phyloP scores from a whole-genome alignment of 306 rosid genomes.

The Cicer yamashitae region DNA sequence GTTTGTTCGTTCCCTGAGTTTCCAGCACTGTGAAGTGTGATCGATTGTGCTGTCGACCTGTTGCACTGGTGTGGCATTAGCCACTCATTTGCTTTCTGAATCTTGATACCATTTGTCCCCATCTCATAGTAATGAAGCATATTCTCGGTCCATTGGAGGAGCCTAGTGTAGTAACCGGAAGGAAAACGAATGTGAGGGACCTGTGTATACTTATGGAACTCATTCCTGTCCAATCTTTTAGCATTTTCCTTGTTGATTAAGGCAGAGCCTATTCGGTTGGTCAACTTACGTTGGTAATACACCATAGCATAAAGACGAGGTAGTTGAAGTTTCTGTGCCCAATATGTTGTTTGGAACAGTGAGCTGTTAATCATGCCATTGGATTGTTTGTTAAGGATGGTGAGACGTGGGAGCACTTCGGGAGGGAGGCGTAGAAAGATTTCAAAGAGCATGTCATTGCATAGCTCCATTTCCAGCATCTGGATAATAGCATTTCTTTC shows the following conservation, averaged over 20 bases:
- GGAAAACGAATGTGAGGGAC: neutral
- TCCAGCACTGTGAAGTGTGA: neutral
- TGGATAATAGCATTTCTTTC: constrained; percentile 23
- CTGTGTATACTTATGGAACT: neutral
- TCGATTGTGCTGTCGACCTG: neutral
- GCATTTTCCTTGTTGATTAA: constrained; percentile 18
- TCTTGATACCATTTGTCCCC: neutral
- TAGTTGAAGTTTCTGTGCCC: constrained; percentile 39
- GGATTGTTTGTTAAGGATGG: constrained; percentile 37
- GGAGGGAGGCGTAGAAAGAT: constrained; percentile 44
- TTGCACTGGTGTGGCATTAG: neutral
- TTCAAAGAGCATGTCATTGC: constrained; percentile 43
- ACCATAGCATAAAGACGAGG: constrained; percentile 41
- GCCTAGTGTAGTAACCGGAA: constrained; percentile 14
- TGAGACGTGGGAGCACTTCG: constrained; percentile 30
- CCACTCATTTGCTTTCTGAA: neutral
- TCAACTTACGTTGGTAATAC: constrained; percentile 40
- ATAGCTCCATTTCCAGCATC: constrained; percentile 41
- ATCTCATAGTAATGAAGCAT: constrained; percentile 17
- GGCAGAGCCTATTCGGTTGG: neutral
- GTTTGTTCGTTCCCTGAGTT: neutral
- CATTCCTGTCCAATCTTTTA: constrained; percentile 11
- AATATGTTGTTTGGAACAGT: constrained; percentile 36
- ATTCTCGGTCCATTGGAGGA: constrained; percentile 31
- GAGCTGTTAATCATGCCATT: constrained; percentile 37